Conservation (phyloP, 768 basidiomycete species). For the Hypsizygus marmoreus region DNA sequence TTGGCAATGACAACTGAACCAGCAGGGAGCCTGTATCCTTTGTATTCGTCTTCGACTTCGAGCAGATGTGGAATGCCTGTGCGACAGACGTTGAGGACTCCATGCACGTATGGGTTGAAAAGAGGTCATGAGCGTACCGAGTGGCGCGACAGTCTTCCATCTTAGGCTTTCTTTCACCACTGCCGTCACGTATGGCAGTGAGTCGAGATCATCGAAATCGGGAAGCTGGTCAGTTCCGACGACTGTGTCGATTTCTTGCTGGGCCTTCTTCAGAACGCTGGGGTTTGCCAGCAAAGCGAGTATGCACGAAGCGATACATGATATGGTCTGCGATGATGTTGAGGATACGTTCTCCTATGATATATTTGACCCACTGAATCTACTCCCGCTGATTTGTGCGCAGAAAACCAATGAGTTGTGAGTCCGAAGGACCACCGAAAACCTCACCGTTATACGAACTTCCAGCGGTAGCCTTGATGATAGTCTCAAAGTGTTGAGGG, state of each 20-base stretch:
- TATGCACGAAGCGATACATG: conserved; percentile 23
- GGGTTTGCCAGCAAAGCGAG: conserved; percentile 33
- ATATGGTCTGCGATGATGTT: conserved; percentile 26
- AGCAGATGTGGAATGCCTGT: conserved; percentile 32
- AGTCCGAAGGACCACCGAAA: too few species aligned
- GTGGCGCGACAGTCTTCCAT: conserved; percentile 23
- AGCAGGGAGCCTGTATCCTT: conserved; percentile 36
- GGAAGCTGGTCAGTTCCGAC: conserved; percentile 30
- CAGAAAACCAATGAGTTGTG: too few species aligned
- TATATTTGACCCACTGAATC: conserved; percentile 27
- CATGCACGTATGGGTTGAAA: background rate
- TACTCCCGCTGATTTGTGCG: conserved; percentile 26
- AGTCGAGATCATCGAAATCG: conserved; percentile 25
- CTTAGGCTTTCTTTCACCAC: conserved; percentile 34
- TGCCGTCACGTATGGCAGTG: conserved; percentile 34
- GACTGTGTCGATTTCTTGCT: conserved; percentile 32
- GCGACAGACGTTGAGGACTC: background rate
- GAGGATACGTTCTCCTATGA: too few species aligned
- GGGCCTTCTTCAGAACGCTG: conserved; percentile 27
- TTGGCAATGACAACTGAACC: conserved; percentile 30
- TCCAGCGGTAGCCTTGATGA: too few species aligned
- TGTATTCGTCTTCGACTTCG: conserved; percentile 33
- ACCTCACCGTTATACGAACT: too few species aligned
- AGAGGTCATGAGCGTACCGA: conserved; percentile 23
- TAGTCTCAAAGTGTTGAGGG: too few species aligned